Conservation (phyloP, 2,329 filamentous ascomycete genomes). For the Cladosporium sp. region DNA sequence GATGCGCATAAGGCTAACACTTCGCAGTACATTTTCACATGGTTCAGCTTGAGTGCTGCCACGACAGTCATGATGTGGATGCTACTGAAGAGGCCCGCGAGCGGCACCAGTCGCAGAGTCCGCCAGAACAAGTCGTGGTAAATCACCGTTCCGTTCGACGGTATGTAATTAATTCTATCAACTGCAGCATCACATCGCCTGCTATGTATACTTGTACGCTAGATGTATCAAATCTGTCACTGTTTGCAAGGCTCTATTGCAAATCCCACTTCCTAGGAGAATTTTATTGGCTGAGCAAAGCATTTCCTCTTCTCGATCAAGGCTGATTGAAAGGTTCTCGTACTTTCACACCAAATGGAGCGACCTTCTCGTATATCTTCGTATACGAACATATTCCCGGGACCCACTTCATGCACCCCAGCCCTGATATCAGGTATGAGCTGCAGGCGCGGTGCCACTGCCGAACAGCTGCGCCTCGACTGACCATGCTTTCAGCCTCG, state of each 20-base stretch:
- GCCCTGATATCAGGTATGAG: no score
- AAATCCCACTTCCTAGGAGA: not conserved
- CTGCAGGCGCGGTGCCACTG: no score
- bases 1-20: not conserved
- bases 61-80: conserved; percentile 97
- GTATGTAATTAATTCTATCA: not conserved
- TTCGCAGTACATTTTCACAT: conserved; percentile 83
- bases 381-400: no score
- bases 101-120: conserved; percentile 27
- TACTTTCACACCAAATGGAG: no score
- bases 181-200: not conserved
- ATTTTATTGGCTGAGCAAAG: no score
- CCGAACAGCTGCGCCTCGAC: no score
- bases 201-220: not conserved
- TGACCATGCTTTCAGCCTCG: no score
- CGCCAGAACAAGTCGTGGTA: conserved; percentile 30
- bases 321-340: no score
- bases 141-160: not conserved
- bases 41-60: conserved; percentile 78
- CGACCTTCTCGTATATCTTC: no score
- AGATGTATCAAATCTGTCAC: not conserved
- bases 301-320: no score
- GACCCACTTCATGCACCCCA: no score
- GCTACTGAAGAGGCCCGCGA: conserved; percentile 81
- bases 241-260: not conserved